phyloP scores from a whole-genome alignment of 2,329 filamentous ascomycete species.

The Penicillium crustosum region DNA sequence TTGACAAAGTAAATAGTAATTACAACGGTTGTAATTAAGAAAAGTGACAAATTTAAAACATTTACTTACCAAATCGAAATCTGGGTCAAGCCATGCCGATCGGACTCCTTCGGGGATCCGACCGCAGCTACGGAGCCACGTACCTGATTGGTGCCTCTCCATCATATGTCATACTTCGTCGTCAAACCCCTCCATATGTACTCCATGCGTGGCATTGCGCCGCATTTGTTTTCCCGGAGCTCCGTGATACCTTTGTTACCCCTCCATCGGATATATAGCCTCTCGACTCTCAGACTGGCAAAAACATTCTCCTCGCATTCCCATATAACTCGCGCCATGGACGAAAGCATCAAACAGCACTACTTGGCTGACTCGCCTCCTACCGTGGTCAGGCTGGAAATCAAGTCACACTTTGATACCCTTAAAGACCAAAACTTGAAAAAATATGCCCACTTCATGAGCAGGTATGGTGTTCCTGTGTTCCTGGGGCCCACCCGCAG shows the following conservation, averaged over 20 bases:
- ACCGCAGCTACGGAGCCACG: slow-evolving; percentile 1
- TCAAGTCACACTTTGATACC: slow-evolving; percentile 86
- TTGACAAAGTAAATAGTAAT: slow-evolving; percentile 5
- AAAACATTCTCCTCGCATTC: slow-evolving; percentile 15
- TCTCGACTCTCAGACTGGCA: slow-evolving; percentile 10
- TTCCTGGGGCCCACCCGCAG: slow-evolving; percentile 22
- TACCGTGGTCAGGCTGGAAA: slow-evolving; percentile 80
- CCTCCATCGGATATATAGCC: slow-evolving; percentile 14
- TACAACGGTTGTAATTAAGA: background rate
- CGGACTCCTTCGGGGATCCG: slow-evolving; percentile 10
- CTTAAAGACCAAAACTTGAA: slow-evolving; percentile 63
- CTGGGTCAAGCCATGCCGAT: background rate
- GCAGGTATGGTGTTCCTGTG: slow-evolving; percentile 55
- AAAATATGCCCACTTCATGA: slow-evolving; percentile 88
- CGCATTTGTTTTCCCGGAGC: slow-evolving; percentile 18
- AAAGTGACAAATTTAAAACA: background rate
- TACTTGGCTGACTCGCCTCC: slow-evolving; percentile 92
- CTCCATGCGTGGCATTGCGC: slow-evolving; percentile 24
- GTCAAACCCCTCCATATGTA: slow-evolving; percentile 16
- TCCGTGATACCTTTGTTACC: slow-evolving; percentile 21
- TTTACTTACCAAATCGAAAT: background rate
- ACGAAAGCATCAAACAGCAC: slow-evolving; percentile 53
- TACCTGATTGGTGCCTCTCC: slow-evolving; percentile 20
- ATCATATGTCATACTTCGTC: slow-evolving; percentile 22
- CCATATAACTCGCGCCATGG: slow-evolving; percentile 32